phyloP scores from a whole-genome alignment of 108 stramenopile genomes.

The Cyclotella cryptica region DNA sequence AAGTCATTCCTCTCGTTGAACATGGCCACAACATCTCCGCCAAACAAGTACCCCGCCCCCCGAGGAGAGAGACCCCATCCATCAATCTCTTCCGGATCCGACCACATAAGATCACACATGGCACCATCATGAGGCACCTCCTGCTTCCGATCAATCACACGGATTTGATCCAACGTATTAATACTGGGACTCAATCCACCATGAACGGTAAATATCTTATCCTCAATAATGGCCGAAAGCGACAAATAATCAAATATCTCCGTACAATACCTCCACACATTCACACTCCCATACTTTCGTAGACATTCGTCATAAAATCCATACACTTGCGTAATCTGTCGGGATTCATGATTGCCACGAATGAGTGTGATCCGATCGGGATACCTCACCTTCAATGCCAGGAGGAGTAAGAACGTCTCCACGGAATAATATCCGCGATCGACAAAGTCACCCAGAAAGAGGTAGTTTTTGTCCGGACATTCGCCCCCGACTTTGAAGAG shows the following conservation, averaged over 20 bases:
- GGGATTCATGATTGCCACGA: slow-evolving; percentile 94
- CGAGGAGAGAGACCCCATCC: slow-evolving; percentile 98
- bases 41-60: slow-evolving; percentile 97
- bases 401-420: slow-evolving; percentile 95
- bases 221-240: slow-evolving; percentile 93
- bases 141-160: slow-evolving; percentile 94
- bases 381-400: slow-evolving; percentile 97
- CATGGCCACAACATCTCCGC: slow-evolving; percentile 86
- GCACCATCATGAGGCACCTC: slow-evolving; percentile 99
- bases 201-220: slow-evolving; percentile 95
- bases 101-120: slow-evolving; percentile 98
- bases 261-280: slow-evolving; percentile 98
- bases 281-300: slow-evolving; percentile 96
- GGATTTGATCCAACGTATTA: slow-evolving; percentile 96
- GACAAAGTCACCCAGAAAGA: slow-evolving; percentile 99
- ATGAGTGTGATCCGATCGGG: slow-evolving; percentile 98
- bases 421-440: slow-evolving; percentile 99
- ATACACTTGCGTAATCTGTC: slow-evolving; percentile 98
- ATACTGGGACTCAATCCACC: slow-evolving; percentile 96
- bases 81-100: slow-evolving; percentile 95
- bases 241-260: slow-evolving; percentile 98
- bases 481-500: slow-evolving; percentile 99
- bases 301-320: slow-evolving; percentile 99
- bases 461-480: slow-evolving; percentile 97
- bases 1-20: slow-evolving; percentile 93